Conservation (phyloP, 2,329 filamentous ascomycete genomes). For the Cordyceps cateniannulata region DNA sequence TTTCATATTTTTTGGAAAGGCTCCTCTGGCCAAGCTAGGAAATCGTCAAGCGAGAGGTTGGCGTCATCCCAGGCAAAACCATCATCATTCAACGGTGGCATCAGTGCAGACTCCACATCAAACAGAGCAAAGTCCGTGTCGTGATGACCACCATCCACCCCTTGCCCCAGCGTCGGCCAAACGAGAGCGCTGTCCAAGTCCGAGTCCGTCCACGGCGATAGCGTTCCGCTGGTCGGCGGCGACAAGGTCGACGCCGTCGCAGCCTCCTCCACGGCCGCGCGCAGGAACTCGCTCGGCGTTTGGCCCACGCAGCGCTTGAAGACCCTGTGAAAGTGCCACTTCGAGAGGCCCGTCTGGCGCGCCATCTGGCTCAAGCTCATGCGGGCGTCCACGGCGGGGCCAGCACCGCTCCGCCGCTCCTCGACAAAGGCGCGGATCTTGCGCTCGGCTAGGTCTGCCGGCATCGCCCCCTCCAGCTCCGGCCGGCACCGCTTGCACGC, state of each 20-base stretch:
- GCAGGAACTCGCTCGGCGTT: conserved; percentile 34
- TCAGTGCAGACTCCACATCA: background rate
- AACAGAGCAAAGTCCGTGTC: background rate
- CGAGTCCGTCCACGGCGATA: conserved; percentile 7
- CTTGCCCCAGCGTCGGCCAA: background rate
- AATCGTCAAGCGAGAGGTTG: conserved; percentile 16
- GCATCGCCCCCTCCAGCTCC: conserved; percentile 33
- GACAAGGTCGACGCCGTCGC: background rate
- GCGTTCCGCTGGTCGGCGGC: conserved; percentile 14
- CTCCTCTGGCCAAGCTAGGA: conserved; percentile 16
- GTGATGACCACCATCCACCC: background rate
- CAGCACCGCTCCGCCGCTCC: conserved; percentile 15
- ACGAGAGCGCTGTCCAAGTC: background rate
- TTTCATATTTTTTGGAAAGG: background rate
- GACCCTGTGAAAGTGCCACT: conserved; percentile 52
- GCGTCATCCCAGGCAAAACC: background rate
- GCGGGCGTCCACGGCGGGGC: background rate
- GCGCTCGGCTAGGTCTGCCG: conserved; percentile 35
- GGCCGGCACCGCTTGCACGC: conserved; percentile 53
- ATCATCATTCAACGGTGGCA: background rate
- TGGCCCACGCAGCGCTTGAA: conserved; percentile 50
- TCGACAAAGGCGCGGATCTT: conserved; percentile 31
- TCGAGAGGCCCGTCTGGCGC: conserved; percentile 43
- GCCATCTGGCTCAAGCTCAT: conserved; percentile 41
- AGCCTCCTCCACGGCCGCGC: conserved; percentile 5